Conservation (phyloP, 345 rosid genomes). For the Eucalyptus cloeziana region DNA sequence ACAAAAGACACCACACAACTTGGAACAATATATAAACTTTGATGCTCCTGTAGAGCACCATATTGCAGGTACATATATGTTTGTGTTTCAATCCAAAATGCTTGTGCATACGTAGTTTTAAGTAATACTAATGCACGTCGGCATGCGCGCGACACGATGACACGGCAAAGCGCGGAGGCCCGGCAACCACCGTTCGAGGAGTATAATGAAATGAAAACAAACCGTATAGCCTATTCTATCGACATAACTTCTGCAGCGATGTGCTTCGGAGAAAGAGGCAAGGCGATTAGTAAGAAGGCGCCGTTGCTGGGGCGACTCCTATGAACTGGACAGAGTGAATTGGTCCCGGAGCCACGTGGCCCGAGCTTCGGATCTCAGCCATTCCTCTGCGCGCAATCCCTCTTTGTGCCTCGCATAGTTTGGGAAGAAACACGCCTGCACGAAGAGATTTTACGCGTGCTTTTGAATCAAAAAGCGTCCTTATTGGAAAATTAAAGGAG, state of each 20-base stretch:
- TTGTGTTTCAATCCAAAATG: not conserved
- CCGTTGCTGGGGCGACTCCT: conserved; percentile 2
- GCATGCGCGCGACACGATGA: not conserved
- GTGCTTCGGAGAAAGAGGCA: not conserved
- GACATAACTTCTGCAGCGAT: not conserved
- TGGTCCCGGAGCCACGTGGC: conserved; percentile 42
- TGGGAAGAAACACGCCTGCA: conserved; percentile 71
- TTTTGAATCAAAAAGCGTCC: not conserved
- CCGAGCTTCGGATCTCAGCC: conserved; percentile 60
- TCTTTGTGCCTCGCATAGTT: conserved; percentile 48
- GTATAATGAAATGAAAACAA: not conserved
- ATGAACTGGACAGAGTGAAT: not conserved
- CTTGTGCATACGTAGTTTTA: not conserved
- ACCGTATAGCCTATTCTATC: not conserved
- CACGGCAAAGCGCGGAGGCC: not conserved
- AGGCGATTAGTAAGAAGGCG: not conserved
- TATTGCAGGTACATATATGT: not conserved
- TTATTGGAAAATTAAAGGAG: not conserved
- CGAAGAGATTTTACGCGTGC: not conserved
- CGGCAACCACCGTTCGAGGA: not conserved
- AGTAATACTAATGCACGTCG: not conserved
- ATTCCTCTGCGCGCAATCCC: conserved; percentile 36
- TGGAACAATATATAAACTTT: not conserved
- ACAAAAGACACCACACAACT: not conserved
- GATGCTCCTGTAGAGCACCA: not conserved